A percentile compares a stretch with the other conserved stretches of the same genome.
These are phyloP conservation scores for Clavispora phyllophila DNA, from an alignment of 805 yeast genomes.

Conservation along the genomic window DNA sequence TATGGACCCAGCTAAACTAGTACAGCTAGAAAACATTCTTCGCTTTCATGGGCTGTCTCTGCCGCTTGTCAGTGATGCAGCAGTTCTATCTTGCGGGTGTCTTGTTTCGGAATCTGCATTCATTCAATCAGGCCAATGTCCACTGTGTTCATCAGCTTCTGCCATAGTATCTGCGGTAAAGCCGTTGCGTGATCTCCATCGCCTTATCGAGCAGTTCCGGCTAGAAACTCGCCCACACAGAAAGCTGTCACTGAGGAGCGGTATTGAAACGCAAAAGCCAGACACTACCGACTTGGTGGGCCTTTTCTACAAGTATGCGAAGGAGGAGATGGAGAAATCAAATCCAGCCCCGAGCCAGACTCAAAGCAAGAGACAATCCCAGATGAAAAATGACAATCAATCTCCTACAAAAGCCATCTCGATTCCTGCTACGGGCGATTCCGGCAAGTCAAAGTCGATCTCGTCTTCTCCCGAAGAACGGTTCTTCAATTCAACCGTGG, in stretches of 20 bases:
- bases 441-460: neutral
- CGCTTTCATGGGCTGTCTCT: slow-evolving; percentile 17
- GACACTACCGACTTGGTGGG: slow-evolving; percentile 25
- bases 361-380: neutral
- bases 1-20: slow-evolving; percentile 14
- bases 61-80: slow-evolving; percentile 23
- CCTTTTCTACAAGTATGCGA: slow-evolving; percentile 37
- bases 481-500: neutral
- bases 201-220: slow-evolving; percentile 18
- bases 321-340: slow-evolving; percentile 21
- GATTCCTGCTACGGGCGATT: neutral
- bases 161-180: slow-evolving; percentile 25
- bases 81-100: slow-evolving; percentile 39
- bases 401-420: neutral
- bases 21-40: slow-evolving; percentile 22
- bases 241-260: slow-evolving; percentile 3
- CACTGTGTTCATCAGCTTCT: slow-evolving; percentile 17
- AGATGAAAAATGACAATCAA: neutral
- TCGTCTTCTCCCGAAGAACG: neutral
- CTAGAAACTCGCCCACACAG: slow-evolving; percentile 1
- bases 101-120: slow-evolving; percentile 31
- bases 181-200: slow-evolving; percentile 32
- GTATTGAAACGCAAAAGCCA: slow-evolving; percentile 1
- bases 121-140: slow-evolving; percentile 15
- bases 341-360: neutral